phyloP scores from a whole-genome alignment of 2,329 filamentous ascomycete species.

The Xylogone sp. region DNA sequence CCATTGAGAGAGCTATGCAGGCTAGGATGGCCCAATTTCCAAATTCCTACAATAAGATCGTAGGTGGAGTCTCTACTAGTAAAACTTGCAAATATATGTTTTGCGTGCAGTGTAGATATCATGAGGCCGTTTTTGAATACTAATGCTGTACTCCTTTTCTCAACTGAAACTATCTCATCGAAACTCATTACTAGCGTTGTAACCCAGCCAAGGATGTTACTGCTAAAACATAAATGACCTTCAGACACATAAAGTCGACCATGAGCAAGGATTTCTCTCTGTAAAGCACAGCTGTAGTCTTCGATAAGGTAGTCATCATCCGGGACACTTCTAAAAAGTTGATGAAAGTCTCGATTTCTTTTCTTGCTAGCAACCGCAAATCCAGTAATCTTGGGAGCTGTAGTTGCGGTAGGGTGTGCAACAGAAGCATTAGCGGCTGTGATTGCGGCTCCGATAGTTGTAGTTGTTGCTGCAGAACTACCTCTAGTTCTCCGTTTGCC shows the following conservation, averaged over 20 bases:
- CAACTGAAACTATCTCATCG: conserved; percentile 93
- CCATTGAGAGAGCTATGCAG: conserved; percentile 89
- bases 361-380: conserved; percentile 97
- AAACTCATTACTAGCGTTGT: conserved; percentile 98
- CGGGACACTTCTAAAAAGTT: conserved; percentile 90
- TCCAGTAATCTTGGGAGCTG: conserved; percentile 76
- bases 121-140: conserved; percentile 97
- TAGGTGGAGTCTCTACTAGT: conserved; percentile 94
- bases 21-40: conserved; percentile 93
- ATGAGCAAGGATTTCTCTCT: conserved; percentile 92
- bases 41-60: conserved; percentile 95
- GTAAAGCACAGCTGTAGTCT: conserved; percentile 94
- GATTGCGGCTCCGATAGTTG: conserved; percentile 66
- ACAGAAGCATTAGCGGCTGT: conserved; percentile 66
- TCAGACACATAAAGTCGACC: conserved; percentile 95
- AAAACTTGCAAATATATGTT: conserved; percentile 94
- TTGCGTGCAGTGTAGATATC: conserved; percentile 91
- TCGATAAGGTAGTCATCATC: conserved; percentile 98
- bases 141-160: conserved; percentile 93
- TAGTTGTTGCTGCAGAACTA: conserved; percentile 57
- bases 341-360: conserved; percentile 92
- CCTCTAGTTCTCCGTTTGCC: conserved; percentile 74
- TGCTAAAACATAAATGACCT: conserved; percentile 96
- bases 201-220: conserved; percentile 97
- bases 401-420: conserved; percentile 54